These are phyloP conservation scores for Neophaeococcomyces aloes DNA, from an alignment of 2,329 filamentous ascomycete species.

Conservation along the genomic window DNA sequence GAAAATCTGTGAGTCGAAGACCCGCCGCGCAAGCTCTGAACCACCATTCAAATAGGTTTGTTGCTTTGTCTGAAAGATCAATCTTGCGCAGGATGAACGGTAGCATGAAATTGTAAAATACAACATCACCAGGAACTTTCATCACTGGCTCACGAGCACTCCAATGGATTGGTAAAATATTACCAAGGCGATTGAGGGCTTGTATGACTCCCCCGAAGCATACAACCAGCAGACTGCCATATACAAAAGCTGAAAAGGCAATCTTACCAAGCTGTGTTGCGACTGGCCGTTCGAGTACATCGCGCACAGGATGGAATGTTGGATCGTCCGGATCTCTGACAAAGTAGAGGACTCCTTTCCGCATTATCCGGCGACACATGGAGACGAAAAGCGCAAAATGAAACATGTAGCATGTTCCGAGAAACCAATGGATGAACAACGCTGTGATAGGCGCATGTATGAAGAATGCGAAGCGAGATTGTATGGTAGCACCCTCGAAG, in stretches of 20 bases:
- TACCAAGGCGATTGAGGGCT: constrained; percentile 40
- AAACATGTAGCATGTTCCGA: constrained; percentile 99
- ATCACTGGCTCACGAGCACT: constrained; percentile 83
- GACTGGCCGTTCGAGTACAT: constrained; percentile 87
- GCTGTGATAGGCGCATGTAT: constrained; percentile 73
- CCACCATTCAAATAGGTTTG: constrained; percentile 90
- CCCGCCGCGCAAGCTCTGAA: constrained; percentile 74
- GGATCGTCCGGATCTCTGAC: constrained; percentile 97
- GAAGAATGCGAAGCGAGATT: constrained; percentile 68
- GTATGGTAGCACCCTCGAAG: constrained; percentile 69
- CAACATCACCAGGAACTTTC: constrained; percentile 84
- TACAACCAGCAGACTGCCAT: constrained; percentile 81
- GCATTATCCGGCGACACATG: constrained; percentile 97
- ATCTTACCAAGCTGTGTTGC: constrained; percentile 93
- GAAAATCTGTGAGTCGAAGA: constrained; percentile 77
- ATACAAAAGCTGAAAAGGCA: constrained; percentile 87
- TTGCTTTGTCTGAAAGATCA: constrained; percentile 72
- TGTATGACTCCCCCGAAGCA: constrained; percentile 94
- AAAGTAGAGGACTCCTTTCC: constrained; percentile 90
- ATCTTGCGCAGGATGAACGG: constrained; percentile 75
- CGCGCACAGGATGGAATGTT: constrained; percentile 92
- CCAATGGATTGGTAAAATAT: constrained; percentile 83
- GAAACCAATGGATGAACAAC: constrained; percentile 96
- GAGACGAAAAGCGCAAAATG: constrained; percentile 97
- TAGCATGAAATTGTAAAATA: constrained; percentile 96